Base-by-base conservation (phyloP, 2,329 filamentous ascomycete genomes). In the Didymosphaeria variabile region DNA sequence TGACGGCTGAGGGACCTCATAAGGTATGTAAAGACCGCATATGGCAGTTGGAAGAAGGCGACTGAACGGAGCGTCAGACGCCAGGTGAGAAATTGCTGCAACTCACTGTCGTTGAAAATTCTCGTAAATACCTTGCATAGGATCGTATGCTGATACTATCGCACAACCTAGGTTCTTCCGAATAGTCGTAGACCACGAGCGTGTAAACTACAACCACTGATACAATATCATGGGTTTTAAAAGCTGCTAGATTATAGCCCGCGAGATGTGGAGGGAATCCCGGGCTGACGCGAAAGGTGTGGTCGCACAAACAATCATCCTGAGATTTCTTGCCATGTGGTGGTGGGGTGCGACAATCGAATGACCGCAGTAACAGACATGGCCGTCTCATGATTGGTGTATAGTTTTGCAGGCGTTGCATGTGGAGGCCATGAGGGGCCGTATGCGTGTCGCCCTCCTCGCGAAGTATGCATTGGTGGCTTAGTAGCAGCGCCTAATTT, bases 361-460 rank as follows among this genome's bases (percentile, higher is more conserved):
- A 32, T 32, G 47, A 50, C 29, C 47, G 3, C 12, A 19, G 21
- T 19, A 34, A 17, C 6, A 50, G 3, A 19, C n/a, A 34, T 15
- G 47, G 5, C 7, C 26, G 12, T 32, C 26, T n/a, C n/a, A 12
- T 34, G 47, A 50, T 50, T 32, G 29, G 47, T 10, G 47, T 34
- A 12, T 3, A 19, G 5, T 17, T 1, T n/a, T 17, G 2, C 2
- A 34, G 29, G 29, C 9, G 29, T 19, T 10, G n/a, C 29, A 19
- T 19, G 26, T 50, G 47, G 47, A 34, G 47, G 47, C 47, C 17
- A 32, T 50, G 47, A 32, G 29, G 29, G 44, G 19, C 44, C 44
- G 38, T n/a, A 50, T 13, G n/a, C 26, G 47, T n/a, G 5, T 19
- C 31, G 29, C 29, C 29, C 3, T 3, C 5, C 42, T 45, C 42